Evolutionary conservation across 2,329 filamentous ascomycete genomes (phyloP).

Genomic region (Xylariaceae sp.): DNA sequence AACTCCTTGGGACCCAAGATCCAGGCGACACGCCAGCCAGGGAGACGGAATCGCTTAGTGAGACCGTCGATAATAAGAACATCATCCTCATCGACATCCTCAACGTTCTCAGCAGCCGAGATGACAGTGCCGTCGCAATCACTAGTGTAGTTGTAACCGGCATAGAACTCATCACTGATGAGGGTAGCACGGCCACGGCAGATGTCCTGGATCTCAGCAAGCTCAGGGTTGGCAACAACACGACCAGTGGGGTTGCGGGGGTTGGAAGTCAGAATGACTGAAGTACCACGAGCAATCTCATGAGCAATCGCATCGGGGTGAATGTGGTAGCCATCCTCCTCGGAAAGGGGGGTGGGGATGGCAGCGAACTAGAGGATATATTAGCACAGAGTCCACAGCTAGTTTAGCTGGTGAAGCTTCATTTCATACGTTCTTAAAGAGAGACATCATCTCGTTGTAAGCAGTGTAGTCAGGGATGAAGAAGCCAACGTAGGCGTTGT

Average conservation of each 20-base stretch:
- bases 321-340: slow-evolving; percentile 87
- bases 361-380: slow-evolving; percentile 61
- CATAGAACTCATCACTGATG: slow-evolving; percentile 96
- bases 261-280: slow-evolving; percentile 90
- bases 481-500: slow-evolving; percentile 88
- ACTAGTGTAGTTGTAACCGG: slow-evolving; percentile 91
- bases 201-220: slow-evolving; percentile 87
- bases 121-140: slow-evolving; percentile 88
- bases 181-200: slow-evolving; percentile 86
- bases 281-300: slow-evolving; percentile 79
- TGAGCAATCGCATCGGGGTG: slow-evolving; percentile 89
- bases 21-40: slow-evolving; percentile 96
- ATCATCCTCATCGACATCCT: slow-evolving; percentile 84
- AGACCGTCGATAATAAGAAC: slow-evolving; percentile 93
- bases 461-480: slow-evolving; percentile 95
- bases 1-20: slow-evolving; percentile 95
- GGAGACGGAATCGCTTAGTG: slow-evolving; percentile 93
- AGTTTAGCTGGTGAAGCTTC: slow-evolving; percentile 25
- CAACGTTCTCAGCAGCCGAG: slow-evolving; percentile 81
- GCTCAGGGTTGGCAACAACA: slow-evolving; percentile 76
- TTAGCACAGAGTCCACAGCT: slow-evolving; percentile 12
- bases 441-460: slow-evolving; percentile 93
- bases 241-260: slow-evolving; percentile 90
- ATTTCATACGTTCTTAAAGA: slow-evolving; percentile 72
- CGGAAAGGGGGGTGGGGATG: slow-evolving; percentile 77